A percentile compares a stretch with the other conserved stretches of the same genome.
Evolutionary conservation across 2,329 filamentous ascomycete species (phyloP).

Genomic region (Calonectria henricotiae): DNA sequence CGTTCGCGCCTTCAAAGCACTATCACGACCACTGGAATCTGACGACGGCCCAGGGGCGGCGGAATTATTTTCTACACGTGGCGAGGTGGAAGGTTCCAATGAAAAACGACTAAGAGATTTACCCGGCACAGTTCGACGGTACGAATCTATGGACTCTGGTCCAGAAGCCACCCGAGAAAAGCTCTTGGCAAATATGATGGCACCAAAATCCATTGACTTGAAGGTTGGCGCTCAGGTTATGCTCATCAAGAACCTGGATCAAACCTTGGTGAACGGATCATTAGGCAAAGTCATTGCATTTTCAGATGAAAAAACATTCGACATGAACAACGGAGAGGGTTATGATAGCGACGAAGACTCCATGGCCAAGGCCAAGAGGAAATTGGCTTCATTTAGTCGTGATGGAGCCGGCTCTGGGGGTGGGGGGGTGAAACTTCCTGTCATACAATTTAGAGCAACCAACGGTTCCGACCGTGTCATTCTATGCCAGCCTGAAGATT

Average conservation of each 20-base stretch:
- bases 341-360: constrained; percentile 59
- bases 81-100: constrained; percentile 93
- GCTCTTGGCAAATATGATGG: constrained; percentile 92
- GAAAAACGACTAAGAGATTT: constrained; percentile 80
- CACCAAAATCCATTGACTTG: constrained; percentile 83
- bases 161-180: constrained; percentile 82
- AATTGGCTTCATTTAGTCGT: constrained; percentile 68
- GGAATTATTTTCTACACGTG: constrained; percentile 92
- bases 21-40: constrained; percentile 81
- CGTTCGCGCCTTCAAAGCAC: constrained; percentile 80
- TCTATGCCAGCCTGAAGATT: constrained; percentile 88
- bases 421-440: constrained; percentile 76
- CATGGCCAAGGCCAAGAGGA: constrained; percentile 69
- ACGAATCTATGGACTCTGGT: constrained; percentile 83
- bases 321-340: constrained; percentile 61
- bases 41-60: constrained; percentile 81
- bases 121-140: constrained; percentile 78
- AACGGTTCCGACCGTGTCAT: constrained; percentile 79
- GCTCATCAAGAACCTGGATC: constrained; percentile 99
- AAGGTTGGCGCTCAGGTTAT: constrained; percentile 98
- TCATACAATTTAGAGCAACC: constrained; percentile 85
- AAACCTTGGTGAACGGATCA: constrained; percentile 93
- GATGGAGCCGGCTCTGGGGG: constrained; percentile 61
- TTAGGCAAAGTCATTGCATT: constrained; percentile 82
- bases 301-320: constrained; percentile 60